Evolutionary conservation across 352 stramenopile genomes (phyloP).

Genomic region (Nothophytophthora sp.): DNA sequence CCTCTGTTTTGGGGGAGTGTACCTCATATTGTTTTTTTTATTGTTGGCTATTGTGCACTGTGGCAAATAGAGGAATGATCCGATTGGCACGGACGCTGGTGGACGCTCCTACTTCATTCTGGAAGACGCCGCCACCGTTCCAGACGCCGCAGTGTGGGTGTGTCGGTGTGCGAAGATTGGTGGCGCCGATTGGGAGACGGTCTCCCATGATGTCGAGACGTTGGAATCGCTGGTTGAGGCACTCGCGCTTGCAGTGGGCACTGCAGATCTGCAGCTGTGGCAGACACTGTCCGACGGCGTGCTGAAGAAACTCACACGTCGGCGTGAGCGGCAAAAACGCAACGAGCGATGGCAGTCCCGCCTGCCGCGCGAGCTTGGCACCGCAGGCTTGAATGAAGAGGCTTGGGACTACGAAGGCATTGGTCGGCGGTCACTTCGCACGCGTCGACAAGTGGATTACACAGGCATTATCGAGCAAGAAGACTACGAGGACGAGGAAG

Average conservation of each 20-base stretch:
- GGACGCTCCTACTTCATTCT: constrained; percentile 61
- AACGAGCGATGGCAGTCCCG: constrained; percentile 41
- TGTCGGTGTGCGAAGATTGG: constrained; percentile 48
- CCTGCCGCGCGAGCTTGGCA: constrained; percentile 42
- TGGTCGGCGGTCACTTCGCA: constrained; percentile 44
- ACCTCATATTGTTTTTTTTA: neutral
- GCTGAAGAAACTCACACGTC: constrained; percentile 52
- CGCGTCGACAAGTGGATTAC: constrained; percentile 53
- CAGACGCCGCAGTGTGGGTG: constrained; percentile 56
- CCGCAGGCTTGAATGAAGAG: constrained; percentile 23
- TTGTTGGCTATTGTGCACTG: neutral
- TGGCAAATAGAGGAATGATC: constrained; percentile 45
- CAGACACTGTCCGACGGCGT: constrained; percentile 36
- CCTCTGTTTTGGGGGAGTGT: neutral
- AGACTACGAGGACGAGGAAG: constrained; percentile 33
- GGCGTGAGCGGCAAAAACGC: constrained; percentile 46
- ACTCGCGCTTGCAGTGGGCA: constrained; percentile 52
- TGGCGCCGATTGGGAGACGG: constrained; percentile 57
- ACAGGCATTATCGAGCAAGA: constrained; percentile 34
- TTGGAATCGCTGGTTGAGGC: constrained; percentile 47
- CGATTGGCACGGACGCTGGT: constrained; percentile 40
- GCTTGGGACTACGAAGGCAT: constrained; percentile 24
- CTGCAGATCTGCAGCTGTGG: constrained; percentile 58
- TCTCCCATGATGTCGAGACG: constrained; percentile 54
- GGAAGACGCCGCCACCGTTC: constrained; percentile 56